Evolutionary conservation across 257 asterid genomes (phyloP).

Genomic region (Forsythia suspensa): DNA sequence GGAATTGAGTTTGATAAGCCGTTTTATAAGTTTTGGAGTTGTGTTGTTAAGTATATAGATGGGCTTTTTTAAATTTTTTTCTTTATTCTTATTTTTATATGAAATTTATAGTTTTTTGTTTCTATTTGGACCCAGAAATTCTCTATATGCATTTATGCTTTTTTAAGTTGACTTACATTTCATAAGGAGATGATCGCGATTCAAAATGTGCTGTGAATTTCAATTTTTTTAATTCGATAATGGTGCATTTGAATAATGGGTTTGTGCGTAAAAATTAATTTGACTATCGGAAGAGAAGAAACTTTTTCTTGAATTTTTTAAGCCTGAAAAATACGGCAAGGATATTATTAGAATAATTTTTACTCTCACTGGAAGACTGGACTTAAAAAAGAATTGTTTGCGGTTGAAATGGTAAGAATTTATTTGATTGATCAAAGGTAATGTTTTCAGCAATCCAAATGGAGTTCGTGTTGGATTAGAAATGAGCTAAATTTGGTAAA

Average conservation of each 20-base stretch:
- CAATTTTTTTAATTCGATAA: neutral
- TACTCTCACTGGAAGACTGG: neutral
- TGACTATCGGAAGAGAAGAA: no score
- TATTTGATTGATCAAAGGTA: neutral
- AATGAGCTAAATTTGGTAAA: neutral
- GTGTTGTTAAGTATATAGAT: neutral
- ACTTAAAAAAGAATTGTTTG: neutral
- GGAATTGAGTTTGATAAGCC: neutral
- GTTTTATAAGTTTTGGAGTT: neutral
- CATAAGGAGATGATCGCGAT: neutral
- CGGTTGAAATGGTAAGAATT: constrained; percentile 9
- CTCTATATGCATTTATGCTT: neutral
- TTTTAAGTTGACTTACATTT: neutral
- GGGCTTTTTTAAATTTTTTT: neutral
- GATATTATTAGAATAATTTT: constrained; percentile 3
- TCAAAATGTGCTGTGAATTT: constrained; percentile 1
- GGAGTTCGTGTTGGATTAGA: neutral
- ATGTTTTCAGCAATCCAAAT: neutral
- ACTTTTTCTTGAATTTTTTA: no score
- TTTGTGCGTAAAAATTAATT: neutral
- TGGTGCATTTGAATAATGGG: neutral
- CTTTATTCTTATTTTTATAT: neutral
- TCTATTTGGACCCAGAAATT: neutral
- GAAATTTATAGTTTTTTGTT: neutral
- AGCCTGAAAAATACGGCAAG: no score